Evolutionary conservation across 2,329 filamentous ascomycete species (phyloP).

Genomic region (Colletotrichum melonis): DNA sequence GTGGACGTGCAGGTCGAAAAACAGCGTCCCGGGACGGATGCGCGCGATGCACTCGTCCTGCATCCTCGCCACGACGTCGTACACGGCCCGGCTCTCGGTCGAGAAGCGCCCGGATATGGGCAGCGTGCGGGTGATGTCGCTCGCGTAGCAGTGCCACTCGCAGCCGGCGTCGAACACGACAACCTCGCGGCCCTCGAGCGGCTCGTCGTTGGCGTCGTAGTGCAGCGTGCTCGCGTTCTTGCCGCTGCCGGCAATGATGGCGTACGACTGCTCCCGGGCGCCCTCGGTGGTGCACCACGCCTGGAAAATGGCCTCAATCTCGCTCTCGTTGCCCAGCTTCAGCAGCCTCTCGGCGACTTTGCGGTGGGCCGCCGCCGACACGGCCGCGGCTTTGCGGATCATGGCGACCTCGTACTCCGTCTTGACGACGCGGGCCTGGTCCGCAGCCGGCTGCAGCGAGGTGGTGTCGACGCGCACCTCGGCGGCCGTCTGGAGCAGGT

Average conservation of each 20-base stretch:
- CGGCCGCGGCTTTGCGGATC: slow-evolving; percentile 82
- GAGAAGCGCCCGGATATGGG: slow-evolving; percentile 79
- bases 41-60: slow-evolving; percentile 78
- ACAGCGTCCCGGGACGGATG: slow-evolving; percentile 76
- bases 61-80: slow-evolving; percentile 84
- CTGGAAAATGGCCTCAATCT: slow-evolving; percentile 84
- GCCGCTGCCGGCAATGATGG: slow-evolving; percentile 88
- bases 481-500: slow-evolving; percentile 39
- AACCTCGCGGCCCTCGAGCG: slow-evolving; percentile 76
- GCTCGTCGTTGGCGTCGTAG: slow-evolving; percentile 83
- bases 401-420: slow-evolving; percentile 86
- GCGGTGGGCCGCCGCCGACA: slow-evolving; percentile 82
- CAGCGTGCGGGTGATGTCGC: slow-evolving; percentile 90
- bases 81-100: slow-evolving; percentile 76
- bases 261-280: slow-evolving; percentile 84
- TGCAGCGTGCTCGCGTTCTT: slow-evolving; percentile 87
- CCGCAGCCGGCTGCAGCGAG: slow-evolving; percentile 77
- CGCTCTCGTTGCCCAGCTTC: slow-evolving; percentile 78
- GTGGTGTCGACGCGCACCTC: slow-evolving; percentile 58
- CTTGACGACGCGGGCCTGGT: slow-evolving; percentile 85
- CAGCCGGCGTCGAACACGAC: slow-evolving; percentile 89
- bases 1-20: slow-evolving; percentile 77
- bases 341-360: slow-evolving; percentile 75
- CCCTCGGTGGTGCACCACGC: slow-evolving; percentile 78
- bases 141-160: slow-evolving; percentile 87